Percentiles rank a stretch among this genome's conserved stretches.
phyloP scores from a whole-genome alignment of 1,284 basidiomycete species.

The Cystobasidium slooffiae region DNA sequence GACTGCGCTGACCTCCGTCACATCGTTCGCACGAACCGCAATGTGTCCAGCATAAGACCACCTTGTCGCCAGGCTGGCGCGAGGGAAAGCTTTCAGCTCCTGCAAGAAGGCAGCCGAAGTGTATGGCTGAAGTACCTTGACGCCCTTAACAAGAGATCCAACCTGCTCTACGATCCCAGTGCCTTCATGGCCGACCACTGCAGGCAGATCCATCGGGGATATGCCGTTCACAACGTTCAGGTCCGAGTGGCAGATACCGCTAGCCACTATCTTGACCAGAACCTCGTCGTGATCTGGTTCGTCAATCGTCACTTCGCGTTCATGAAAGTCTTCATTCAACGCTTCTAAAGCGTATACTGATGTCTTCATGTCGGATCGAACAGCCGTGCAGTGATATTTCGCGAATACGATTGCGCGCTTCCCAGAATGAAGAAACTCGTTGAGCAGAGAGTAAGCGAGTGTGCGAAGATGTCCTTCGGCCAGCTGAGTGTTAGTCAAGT shows the following conservation, averaged over 20 bases:
- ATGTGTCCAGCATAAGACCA: constrained; percentile 21
- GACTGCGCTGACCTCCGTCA: not conserved
- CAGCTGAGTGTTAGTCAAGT: too few relatives aligned
- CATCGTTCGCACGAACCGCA: constrained; percentile 1
- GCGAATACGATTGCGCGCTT: too few relatives aligned
- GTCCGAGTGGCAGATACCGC: constrained; percentile 42
- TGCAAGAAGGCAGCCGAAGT: not conserved
- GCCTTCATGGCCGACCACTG: constrained; percentile 15
- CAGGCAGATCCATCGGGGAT: not conserved
- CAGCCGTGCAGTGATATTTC: not conserved
- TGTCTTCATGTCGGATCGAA: constrained; percentile 9
- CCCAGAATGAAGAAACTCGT: too few relatives aligned
- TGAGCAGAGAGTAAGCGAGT: too few relatives aligned
- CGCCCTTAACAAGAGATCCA: not conserved
- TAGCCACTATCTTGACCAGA: constrained; percentile 34
- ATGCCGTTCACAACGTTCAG: constrained; percentile 35
- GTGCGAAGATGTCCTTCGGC: too few relatives aligned
- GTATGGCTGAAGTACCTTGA: constrained; percentile 2
- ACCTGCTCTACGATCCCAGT: constrained; percentile 7
- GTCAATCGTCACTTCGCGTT: constrained; percentile 9
- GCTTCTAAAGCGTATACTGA: constrained; percentile 28
- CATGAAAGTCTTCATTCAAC: constrained; percentile 4
- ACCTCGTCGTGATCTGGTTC: constrained; percentile 29
- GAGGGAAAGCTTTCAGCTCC: not conserved
- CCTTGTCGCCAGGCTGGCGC: constrained; percentile 10